Base-by-base conservation (phyloP, 1,284 basidiomycete genomes). In the Waitea zeae region DNA sequence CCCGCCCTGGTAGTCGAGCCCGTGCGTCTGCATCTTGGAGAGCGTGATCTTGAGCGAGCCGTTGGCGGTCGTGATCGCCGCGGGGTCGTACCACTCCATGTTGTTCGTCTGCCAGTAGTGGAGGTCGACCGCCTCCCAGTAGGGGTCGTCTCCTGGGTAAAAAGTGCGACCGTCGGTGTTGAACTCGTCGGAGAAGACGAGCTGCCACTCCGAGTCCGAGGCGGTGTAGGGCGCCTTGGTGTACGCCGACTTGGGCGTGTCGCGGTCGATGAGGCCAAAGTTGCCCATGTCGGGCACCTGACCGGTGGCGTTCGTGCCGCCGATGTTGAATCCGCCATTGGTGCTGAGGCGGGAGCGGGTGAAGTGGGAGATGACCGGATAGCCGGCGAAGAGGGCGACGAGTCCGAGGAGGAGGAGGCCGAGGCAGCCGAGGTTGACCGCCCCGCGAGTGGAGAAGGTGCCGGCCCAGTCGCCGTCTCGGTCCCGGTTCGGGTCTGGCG, bases 301-400 rank as follows among this genome's bases (percentile, higher is more conserved):
- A 4, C 82, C 82, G n/a, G 63, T 66, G 4, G 66, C 68, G 46
- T 84, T 86, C 22, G 59, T 71, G 6, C 81, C 81, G 20, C 82
- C 82, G 26, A 82, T 47, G 46, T 80, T 79, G 51, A 67, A 75
- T 0, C 67, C 70, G 27, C 59, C 57, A 18, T 50, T 46, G 17
- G 40, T 59, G 4, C 58, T 53, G 15, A 44, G 41, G 22, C 40
- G 39, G 17, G 52, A 42, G 7, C 47, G 49, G 14, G 54, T 61
- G 39, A 67, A 60, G 45, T 68, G 74, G 19, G 64, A 44, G 36
- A 68, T 52, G 44, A 72, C 58, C 4, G 67, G 68, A 40, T 65
- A 70, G 3, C 58, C 67, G 3, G 57, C 62, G 38, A 48, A 49
- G 36, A n/a, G 14, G 14, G 13, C 13, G 33, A 17, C n/a, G n/a